Evolutionary conservation across 495 filamentous ascomycete species (phyloP), one percentile per base, ranked within the genome.

Genomic region (Rhizodiscina lignyota): DNA sequence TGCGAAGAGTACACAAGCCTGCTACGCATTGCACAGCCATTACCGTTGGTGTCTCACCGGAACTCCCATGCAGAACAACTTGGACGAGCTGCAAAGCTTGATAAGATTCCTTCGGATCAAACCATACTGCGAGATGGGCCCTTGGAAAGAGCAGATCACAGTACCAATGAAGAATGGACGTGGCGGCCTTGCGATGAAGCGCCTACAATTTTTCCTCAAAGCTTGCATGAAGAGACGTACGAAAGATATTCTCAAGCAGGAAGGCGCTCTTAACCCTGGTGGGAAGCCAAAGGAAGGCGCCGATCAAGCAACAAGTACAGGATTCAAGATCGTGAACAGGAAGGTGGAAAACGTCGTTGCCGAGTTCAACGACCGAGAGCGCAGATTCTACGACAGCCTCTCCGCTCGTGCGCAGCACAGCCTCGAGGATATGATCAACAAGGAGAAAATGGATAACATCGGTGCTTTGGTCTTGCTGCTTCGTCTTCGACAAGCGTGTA

Each of bases 181-280:
- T 28, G 91, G 86, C 12, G 77, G 77, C 27, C 66, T 94, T 34
- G 87, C 87, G n/a, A 87, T 97, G 47, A 68, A 76, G 41, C 74
- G 89, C 5, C 61, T 97, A 23, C 83, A 91, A 39, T 62, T 73
- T 35, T 71, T 83, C 30, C 56, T 97, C n/a, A 79, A 77, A 28
- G 82, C 79, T 28, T 86, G 93, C 55, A 96, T 96, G 91, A 86
- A 96, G 58, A 75, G 89, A 8, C 74, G 89, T 21, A 94, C 84
- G 15, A 97, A 97, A 56, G 89, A 94, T 34, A 78, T 96, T 10
- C 57, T 97, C 33, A 94, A 84, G 53, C 64, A 81, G 40, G 83
- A 78, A 21, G 76, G 80, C 27, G 78, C 78, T 5, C 59, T 82
- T 5, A 80, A 79, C 35, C 66, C 74, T 19, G 83, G 79, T 13